Evolutionary conservation across 306 rosid genomes (phyloP).

Genomic region (Canavalia gladiata): DNA sequence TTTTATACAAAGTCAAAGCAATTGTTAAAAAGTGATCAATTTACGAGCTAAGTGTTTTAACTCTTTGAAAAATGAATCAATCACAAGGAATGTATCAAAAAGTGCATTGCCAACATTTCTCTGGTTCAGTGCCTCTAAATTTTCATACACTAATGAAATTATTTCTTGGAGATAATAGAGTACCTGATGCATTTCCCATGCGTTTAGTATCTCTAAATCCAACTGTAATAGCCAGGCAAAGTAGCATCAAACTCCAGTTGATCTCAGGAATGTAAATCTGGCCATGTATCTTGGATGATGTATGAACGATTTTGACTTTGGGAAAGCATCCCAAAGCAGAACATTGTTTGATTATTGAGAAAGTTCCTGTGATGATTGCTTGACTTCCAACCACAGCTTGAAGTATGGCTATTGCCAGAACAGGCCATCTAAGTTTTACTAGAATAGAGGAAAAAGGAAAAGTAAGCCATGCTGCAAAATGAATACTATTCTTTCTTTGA

Average conservation of each 20-base stretch:
- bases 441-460: constrained; percentile 12
- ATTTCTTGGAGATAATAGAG: constrained; percentile 30
- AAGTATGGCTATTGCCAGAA: constrained; percentile 91
- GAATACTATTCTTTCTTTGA: constrained; percentile 7
- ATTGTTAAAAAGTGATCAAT: no score
- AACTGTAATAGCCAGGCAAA: constrained; percentile 83
- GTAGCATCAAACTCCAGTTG: constrained; percentile 89
- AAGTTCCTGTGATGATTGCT: constrained; percentile 94
- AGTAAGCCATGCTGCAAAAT: constrained; percentile 41
- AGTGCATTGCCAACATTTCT: no score
- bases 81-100: no score
- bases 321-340: constrained; percentile 93
- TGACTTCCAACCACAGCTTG: constrained; percentile 99
- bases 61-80: no score
- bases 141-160: neutral
- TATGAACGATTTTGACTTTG: constrained; percentile 84
- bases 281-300: constrained; percentile 89
- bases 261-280: constrained; percentile 97
- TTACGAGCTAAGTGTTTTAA: no score
- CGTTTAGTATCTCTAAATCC: constrained; percentile 98
- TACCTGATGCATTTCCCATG: constrained; percentile 98
- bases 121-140: no score
- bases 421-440: constrained; percentile 92
- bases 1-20: no score
- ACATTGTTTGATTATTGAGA: constrained; percentile 96